phyloP scores from a whole-genome alignment of 257 asterid species.

The Parsonsia alboflavescens region DNA sequence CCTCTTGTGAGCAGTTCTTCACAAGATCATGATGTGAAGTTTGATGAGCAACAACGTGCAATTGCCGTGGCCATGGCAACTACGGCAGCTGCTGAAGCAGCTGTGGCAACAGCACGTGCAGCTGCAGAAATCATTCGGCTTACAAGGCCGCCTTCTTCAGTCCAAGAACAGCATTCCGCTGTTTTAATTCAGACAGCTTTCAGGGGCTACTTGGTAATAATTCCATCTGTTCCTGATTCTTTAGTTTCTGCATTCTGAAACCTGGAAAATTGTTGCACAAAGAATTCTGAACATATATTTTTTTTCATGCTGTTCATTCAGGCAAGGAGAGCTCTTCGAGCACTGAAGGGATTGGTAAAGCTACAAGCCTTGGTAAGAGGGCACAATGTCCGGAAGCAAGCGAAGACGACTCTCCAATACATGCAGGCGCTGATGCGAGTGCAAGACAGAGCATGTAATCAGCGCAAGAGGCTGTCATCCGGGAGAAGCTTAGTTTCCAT shows the following conservation, averaged over 20 bases:
- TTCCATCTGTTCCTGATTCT: background rate
- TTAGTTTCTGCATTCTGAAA: background rate
- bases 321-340: conserved; percentile 83
- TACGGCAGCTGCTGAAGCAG: conserved; percentile 48
- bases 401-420: conserved; percentile 72
- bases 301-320: conserved; percentile 21
- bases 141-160: conserved; percentile 21
- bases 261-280: no score
- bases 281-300: no score
- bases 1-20: conserved; percentile 12
- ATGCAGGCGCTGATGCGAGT: conserved; percentile 75
- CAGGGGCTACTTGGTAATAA: conserved; percentile 76
- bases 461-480: conserved; percentile 59
- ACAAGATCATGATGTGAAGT: conserved; percentile 11
- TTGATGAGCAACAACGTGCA: conserved; percentile 24
- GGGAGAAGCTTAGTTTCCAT: conserved; percentile 32
- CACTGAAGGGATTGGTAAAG: conserved; percentile 72
- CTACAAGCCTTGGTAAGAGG: conserved; percentile 87
- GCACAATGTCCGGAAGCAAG: conserved; percentile 62
- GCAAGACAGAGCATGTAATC: conserved; percentile 70
- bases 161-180: conserved; percentile 43
- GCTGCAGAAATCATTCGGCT: conserved; percentile 47
- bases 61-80: conserved; percentile 47
- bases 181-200: conserved; percentile 58
- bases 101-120: conserved; percentile 45